Evolutionary conservation across 2,329 filamentous ascomycete genomes (phyloP), one percentile per base, ranked within the genome.

Genomic region (Cladophialophora carrionii): DNA sequence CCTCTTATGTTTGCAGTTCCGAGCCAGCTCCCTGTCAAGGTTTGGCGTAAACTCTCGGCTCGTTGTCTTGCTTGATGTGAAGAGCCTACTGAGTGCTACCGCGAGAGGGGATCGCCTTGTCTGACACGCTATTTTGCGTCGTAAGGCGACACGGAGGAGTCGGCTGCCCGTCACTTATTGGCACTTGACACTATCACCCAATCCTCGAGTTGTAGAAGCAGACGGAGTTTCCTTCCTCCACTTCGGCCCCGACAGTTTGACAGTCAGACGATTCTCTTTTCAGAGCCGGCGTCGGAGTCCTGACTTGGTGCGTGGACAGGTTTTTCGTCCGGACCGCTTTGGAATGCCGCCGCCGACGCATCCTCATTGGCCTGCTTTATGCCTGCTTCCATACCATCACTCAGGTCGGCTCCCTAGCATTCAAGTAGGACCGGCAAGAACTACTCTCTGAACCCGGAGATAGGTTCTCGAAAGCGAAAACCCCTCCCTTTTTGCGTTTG

Each of bases 401-500:
- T 12, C 2, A 5, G 10, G 12, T 14, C 14, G 34, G 34, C 4
- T 37, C 34, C 5, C 34, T 14, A 43, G 17, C 37, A 41, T n/a
- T 41, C 37, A n/a, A n/a, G 1, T 14, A 41, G 37, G 37, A 41
- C 17, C 37, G 37, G 14, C 17, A 43, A n/a, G n/a, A 20, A 14
- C 9, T 12, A 8, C 34, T 12, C 9, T 57, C 14, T 26, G 22
- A 14, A 4, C 32, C 14, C 20, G n/a, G 24, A 31, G 22, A 4
- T 31, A 46, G 31, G 41, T 17, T 34, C 10, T 41, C 24, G 9
- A 48, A 12, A 3, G 41, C 26, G 43, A 34, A 20, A 43, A 32
- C 56, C 56, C 56, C 46, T 46, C 41, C 10, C 46, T 49, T 5
- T 5, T 22, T 48, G 26, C 46, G 14, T 49, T 49, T 20, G 41